A percentile compares a stretch with the other conserved stretches of the same genome.
Conservation (phyloP, 202 grass and related monocot species). For the Panicum hallii region DNA sequence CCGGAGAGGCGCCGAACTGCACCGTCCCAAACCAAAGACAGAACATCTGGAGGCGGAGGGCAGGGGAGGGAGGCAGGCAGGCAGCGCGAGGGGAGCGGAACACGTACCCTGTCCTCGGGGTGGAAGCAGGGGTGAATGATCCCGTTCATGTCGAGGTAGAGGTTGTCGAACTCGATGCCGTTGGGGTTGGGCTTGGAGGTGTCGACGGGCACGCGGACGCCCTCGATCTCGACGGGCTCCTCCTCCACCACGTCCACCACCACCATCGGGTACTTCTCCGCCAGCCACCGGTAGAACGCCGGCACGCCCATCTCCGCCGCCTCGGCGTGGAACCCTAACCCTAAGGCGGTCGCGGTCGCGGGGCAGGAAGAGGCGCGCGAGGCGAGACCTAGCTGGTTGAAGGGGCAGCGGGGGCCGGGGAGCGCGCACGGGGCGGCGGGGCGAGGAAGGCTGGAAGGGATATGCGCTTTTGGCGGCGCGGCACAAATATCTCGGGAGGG, state of each 20-base stretch:
- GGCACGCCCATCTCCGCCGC: constrained; percentile 81
- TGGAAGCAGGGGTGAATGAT: constrained; percentile 99
- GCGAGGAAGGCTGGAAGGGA: not conserved
- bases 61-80: not conserved
- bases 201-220: constrained; percentile 79
- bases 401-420: no score
- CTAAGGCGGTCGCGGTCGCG: constrained; percentile 27
- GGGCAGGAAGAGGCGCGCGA: not conserved
- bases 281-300: constrained; percentile 96
- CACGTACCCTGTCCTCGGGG: constrained; percentile 88
- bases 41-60: constrained; percentile 2
- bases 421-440: not conserved
- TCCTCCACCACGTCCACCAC: constrained; percentile 96
- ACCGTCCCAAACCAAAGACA: not conserved
- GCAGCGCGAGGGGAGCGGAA: not conserved
- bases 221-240: constrained; percentile 84
- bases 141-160: constrained; percentile 99
- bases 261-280: constrained; percentile 98
- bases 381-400: constrained; percentile 15
- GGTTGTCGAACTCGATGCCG: constrained; percentile 88
- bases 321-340: constrained; percentile 45
- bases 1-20: not conserved
- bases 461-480: constrained; percentile 35
- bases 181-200: constrained; percentile 95
- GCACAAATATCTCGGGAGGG: constrained; percentile 19